Base-by-base conservation (phyloP, 345 rosid species). In the Moricandia arvensis region DNA sequence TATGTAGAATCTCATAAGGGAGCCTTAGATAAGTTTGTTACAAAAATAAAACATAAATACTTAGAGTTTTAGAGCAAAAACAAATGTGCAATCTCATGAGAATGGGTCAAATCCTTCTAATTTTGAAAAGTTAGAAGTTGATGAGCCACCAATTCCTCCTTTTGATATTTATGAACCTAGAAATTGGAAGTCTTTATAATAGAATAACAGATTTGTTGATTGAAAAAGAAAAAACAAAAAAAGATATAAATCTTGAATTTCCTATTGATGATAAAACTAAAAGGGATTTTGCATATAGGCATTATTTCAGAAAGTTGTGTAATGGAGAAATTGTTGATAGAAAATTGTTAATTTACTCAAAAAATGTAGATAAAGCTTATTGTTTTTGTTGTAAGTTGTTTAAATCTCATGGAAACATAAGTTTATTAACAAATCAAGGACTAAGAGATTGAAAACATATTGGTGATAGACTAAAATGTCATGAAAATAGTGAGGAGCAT, bases 221-320 rank as follows among this genome's bases (percentile, higher is more conserved):
- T 49, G 59, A 66, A 49, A 66, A 29, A 15, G 26, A 10, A n/a
- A 41, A 21, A 21, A 21, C 71, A 0, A 30, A 47, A 47, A 30
- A 38, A 66, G 7, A 8, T 5, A 30, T 66, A n/a, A 3, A 45
- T 27, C 0, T 47, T 26, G 26, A 4, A 8, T 29, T 1, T 66
- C 26, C 9, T 29, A 29, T 47, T 66, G 58, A 27, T 66, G 15
- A 4, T 8, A 0, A 47, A 29, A 66, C 70, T 26, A 26, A 45
- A 24, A 65, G 12, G 24, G 24, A 21, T 21, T 21, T 21, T 21
- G 24, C 24, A 21, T 21, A 21, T 21, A 21, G 24, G 24, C 2
- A 63, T 37, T 64, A 41, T 68, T 68, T 21, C 49, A 68, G 72
- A 68, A 68, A 68, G 12, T 33, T 69, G 21, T 12, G 13, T 55